Conservation (phyloP, 257 asterid genomes). For the Knoxia roxburghii region DNA sequence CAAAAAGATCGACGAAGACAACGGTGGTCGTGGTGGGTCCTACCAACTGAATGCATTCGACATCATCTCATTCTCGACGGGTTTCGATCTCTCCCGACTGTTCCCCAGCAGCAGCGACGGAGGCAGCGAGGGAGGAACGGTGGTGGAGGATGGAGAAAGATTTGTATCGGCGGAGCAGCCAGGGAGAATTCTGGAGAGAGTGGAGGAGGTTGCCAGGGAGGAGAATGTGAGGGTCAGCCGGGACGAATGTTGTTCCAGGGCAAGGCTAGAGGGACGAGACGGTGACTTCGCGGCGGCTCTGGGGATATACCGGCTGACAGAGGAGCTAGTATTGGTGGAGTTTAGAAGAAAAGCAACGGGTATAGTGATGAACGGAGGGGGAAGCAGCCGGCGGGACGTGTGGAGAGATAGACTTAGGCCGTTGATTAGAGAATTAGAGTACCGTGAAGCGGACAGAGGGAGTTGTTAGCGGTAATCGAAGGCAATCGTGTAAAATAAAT, state of each 20-base stretch:
- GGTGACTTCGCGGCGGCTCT: constrained; percentile 34
- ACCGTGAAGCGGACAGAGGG: constrained; percentile 11
- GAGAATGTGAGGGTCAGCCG: constrained; percentile 22
- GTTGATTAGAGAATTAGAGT: constrained; percentile 28
- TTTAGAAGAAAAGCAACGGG: constrained; percentile 27
- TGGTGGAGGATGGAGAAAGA: constrained; percentile 13
- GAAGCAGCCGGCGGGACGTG: constrained; percentile 18
- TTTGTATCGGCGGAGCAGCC: constrained; percentile 24
- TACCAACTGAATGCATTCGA: constrained; percentile 35
- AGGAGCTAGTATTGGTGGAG: constrained; percentile 55
- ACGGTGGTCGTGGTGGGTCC: not conserved
- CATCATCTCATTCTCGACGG: constrained; percentile 35
- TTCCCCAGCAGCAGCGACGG: constrained; percentile 7
- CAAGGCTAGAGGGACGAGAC: constrained; percentile 34
- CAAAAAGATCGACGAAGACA: not conserved
- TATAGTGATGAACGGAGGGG: constrained; percentile 21
- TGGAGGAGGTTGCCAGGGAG: constrained; percentile 23
- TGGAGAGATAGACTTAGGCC: constrained; percentile 51
- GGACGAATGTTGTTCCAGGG: constrained; percentile 9
- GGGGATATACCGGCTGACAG: constrained; percentile 56
- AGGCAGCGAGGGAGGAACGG: not conserved
- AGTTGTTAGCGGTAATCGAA: constrained; percentile 3
- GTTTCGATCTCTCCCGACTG: constrained; percentile 32
- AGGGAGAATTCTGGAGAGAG: constrained; percentile 21
- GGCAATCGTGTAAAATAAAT: too few relatives aligned